phyloP scores from a whole-genome alignment of 257 asterid species.

The Penstemon barbatus region DNA sequence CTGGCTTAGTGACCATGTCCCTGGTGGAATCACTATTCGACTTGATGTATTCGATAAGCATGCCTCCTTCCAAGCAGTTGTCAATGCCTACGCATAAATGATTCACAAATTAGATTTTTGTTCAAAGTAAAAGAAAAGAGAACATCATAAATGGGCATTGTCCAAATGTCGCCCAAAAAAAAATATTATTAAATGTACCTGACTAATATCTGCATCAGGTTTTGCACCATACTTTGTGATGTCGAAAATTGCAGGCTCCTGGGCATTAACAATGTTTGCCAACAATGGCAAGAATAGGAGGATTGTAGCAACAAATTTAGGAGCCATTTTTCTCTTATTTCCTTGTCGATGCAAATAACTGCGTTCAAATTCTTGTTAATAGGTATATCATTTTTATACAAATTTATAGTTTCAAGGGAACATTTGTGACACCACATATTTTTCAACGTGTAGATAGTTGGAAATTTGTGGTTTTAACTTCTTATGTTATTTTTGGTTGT shows the following conservation, averaged over 20 bases:
- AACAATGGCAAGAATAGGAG: constrained; percentile 17
- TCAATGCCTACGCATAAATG: constrained; percentile 36
- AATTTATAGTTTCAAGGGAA: too few species aligned
- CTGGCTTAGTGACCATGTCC: constrained; percentile 32
- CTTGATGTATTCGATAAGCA: constrained; percentile 25
- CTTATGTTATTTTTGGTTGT: too few species aligned
- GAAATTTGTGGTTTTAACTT: too few species aligned
- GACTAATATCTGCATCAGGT: constrained; percentile 17
- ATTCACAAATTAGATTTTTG: too few species aligned
- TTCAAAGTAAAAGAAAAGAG: too few species aligned
- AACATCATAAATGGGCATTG: neutral
- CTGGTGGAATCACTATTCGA: constrained; percentile 38
- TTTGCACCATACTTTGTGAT: constrained; percentile 27
- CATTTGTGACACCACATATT: too few species aligned
- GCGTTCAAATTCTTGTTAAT: too few species aligned
- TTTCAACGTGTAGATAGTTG: too few species aligned
- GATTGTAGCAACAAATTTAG: neutral
- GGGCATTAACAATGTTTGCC: constrained; percentile 16
- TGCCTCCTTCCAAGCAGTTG: constrained; percentile 48
- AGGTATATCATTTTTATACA: too few species aligned
- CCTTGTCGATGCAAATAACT: too few species aligned
- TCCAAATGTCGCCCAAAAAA: neutral
- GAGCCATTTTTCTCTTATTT: too few species aligned
- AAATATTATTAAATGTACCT: neutral
- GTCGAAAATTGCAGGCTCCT: constrained; percentile 11